A percentile compares a stretch with the other conserved stretches of the same genome.
Conservation (phyloP, 2,329 filamentous ascomycete species). For the Aspergillus brunneoviolaceus region DNA sequence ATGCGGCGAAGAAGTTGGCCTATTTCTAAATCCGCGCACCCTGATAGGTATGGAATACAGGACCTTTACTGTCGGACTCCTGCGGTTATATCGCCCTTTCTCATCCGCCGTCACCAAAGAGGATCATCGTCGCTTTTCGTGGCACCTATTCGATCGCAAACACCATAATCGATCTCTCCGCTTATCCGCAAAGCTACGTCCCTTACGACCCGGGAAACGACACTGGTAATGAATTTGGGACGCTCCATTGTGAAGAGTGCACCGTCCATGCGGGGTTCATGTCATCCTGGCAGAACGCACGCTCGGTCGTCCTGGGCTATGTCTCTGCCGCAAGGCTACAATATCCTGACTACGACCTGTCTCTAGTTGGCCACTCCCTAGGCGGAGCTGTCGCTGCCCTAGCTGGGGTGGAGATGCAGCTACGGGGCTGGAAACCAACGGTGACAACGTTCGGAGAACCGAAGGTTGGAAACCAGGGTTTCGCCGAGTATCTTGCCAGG, state of each 20-base stretch:
- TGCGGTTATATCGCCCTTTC: slow-evolving; percentile 94
- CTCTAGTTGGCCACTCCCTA: slow-evolving; percentile 85
- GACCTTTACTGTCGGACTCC: slow-evolving; percentile 79
- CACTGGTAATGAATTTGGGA: slow-evolving; percentile 36
- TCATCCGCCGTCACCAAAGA: slow-evolving; percentile 57
- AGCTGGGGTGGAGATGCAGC: slow-evolving; percentile 76
- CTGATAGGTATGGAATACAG: slow-evolving; percentile 78
- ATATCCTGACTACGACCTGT: slow-evolving; percentile 70
- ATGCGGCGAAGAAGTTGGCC: not conserved
- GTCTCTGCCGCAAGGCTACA: slow-evolving; percentile 59
- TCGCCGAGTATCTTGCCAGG: slow-evolving; percentile 56
- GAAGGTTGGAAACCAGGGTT: slow-evolving; percentile 55
- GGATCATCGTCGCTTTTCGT: slow-evolving; percentile 84
- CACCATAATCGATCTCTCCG: slow-evolving; percentile 85
- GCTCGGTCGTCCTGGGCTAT: slow-evolving; percentile 65
- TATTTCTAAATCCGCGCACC: not conserved
- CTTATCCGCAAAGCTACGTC: slow-evolving; percentile 83
- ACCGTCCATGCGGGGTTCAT: slow-evolving; percentile 92
- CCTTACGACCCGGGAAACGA: slow-evolving; percentile 67
- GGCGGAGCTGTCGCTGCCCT: slow-evolving; percentile 89
- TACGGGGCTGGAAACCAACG: slow-evolving; percentile 70
- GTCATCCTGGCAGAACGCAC: slow-evolving; percentile 75
- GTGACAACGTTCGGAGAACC: slow-evolving; percentile 96
- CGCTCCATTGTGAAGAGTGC: slow-evolving; percentile 73
- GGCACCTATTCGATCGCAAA: slow-evolving; percentile 94